Percentiles rank a stretch among this genome's conserved stretches.
These are phyloP conservation scores for Friedmanniomyces simplex DNA, from an alignment of 495 filamentous ascomycete genomes.

Conservation along the genomic window DNA sequence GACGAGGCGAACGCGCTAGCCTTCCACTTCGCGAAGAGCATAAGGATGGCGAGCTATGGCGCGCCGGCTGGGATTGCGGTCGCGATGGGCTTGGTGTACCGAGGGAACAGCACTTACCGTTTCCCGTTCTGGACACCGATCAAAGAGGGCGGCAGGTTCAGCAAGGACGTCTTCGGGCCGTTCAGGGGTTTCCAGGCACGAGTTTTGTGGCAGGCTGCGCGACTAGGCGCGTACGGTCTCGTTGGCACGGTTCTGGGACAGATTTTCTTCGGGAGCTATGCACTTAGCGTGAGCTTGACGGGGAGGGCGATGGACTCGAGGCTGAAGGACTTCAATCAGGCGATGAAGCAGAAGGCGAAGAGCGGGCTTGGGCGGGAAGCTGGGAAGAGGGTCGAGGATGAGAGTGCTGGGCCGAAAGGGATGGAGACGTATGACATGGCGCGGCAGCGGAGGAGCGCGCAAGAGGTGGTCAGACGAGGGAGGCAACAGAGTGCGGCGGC, in stretches of 20 bases:
- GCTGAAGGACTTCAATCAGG: slow-evolving; percentile 21
- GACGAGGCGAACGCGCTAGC: slow-evolving; percentile 23
- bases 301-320: slow-evolving; percentile 19
- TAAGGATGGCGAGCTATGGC: slow-evolving; percentile 12
- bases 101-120: slow-evolving; percentile 6
- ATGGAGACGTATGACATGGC: slow-evolving; percentile 22
- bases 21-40: slow-evolving; percentile 9
- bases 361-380: not conserved
- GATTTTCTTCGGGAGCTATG: slow-evolving; percentile 19
- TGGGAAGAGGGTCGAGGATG: not conserved
- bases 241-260: slow-evolving; percentile 15
- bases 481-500: not conserved
- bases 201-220: slow-evolving; percentile 14
- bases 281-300: not conserved
- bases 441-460: slow-evolving; percentile 14
- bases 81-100: slow-evolving; percentile 3
- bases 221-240: slow-evolving; percentile 8
- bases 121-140: slow-evolving; percentile 24
- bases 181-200: slow-evolving; percentile 19
- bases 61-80: slow-evolving; percentile 10
- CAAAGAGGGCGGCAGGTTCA: slow-evolving; percentile 15
- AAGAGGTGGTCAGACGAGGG: not conserved
- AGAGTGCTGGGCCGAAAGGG: not conserved
- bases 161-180: slow-evolving; percentile 12
- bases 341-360: slow-evolving; percentile 3